These are phyloP conservation scores for Fusarium sp. DNA, from an alignment of 2,329 filamentous ascomycete genomes.

Conservation along the genomic window DNA sequence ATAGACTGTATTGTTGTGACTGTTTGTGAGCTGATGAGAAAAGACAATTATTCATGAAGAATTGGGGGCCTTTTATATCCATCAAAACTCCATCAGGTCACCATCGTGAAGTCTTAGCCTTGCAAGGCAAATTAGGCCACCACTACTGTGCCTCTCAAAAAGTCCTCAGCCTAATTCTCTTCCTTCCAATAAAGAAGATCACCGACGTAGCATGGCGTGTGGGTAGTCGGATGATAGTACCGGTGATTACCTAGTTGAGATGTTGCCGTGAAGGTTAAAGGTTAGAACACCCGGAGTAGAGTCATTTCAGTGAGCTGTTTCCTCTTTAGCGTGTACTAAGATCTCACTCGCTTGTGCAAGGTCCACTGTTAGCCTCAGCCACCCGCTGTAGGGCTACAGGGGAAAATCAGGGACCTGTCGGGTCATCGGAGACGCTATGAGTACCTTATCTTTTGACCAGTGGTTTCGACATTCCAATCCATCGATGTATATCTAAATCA, in stretches of 20 bases:
- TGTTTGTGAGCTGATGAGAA: neutral
- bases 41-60: rapidly evolving
- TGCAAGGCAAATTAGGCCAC: neutral
- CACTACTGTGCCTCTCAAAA: neutral
- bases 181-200: neutral
- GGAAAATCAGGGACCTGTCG: neutral
- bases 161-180: neutral
- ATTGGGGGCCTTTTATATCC: neutral
- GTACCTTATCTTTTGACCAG: rapidly evolving
- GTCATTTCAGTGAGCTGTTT: neutral
- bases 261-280: neutral
- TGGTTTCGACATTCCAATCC: too few species aligned
- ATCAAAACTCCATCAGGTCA: neutral
- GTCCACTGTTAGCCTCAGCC: neutral
- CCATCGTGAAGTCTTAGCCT: neutral
- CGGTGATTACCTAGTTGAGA: neutral
- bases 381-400: neutral
- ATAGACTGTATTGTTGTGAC: too few species aligned
- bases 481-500: neutral
- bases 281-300: neutral
- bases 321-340: neutral
- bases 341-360: neutral
- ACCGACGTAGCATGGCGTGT: neutral
- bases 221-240: neutral
- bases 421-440: neutral